Percentiles rank a stretch among this genome's conserved stretches.
Conservation (phyloP, 2,329 filamentous ascomycete genomes). For the Trichophyton equinum region DNA sequence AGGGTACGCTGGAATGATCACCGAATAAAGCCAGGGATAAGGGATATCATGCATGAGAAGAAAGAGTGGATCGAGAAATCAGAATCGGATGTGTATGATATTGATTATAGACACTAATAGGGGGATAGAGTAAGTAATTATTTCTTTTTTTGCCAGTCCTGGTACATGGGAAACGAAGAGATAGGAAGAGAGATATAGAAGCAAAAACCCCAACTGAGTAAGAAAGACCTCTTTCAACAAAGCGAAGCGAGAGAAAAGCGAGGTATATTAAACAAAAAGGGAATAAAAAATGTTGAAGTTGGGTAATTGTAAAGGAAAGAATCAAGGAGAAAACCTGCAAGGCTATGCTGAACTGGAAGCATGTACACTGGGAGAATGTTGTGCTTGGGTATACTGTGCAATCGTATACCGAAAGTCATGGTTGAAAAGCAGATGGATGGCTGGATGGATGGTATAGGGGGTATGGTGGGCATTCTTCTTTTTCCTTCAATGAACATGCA, state of each 20-base stretch:
- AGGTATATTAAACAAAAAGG: background rate
- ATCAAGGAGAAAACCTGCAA: background rate
- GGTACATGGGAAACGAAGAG: background rate
- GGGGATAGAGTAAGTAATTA: background rate
- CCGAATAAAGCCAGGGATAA: background rate
- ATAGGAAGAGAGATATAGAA: background rate
- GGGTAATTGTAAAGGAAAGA: background rate
- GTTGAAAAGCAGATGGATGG: background rate
- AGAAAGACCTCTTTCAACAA: background rate
- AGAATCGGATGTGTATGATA: background rate
- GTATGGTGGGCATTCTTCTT: background rate
- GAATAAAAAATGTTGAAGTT: background rate
- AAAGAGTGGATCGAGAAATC: background rate
- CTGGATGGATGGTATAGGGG: background rate
- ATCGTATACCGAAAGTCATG: background rate
- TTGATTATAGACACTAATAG: background rate
- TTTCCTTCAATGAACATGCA: slow-evolving; percentile 1
- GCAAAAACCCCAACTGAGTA: background rate
- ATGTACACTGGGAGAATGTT: background rate
- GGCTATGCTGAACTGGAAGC: slow-evolving; percentile 2
- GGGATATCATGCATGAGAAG: background rate
- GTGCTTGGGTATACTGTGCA: background rate
- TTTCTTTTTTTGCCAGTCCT: background rate
- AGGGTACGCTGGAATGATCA: background rate
- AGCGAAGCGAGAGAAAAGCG: background rate